phyloP scores from a whole-genome alignment of 768 basidiomycete genomes.

The Mycena polygramma region DNA sequence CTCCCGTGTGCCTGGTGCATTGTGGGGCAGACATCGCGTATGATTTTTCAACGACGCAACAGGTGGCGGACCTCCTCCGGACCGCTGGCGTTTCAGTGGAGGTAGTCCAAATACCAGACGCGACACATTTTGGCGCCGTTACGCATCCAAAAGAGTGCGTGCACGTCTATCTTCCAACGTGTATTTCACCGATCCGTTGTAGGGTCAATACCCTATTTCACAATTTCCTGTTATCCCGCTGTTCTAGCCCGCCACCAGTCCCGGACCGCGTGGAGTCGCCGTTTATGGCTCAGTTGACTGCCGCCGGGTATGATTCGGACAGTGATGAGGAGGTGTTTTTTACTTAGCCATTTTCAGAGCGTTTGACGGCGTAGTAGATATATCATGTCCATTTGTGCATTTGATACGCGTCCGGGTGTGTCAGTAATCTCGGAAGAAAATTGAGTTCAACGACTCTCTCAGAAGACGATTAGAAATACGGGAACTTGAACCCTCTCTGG shows the following conservation, averaged over 20 bases:
- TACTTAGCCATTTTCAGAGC: too few species aligned
- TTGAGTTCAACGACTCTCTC: too few species aligned
- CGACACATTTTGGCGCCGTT: conserved; percentile 33
- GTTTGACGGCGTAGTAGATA: too few species aligned
- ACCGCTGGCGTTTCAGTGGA: conserved; percentile 29
- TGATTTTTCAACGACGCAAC: conserved; percentile 17
- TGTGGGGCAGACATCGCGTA: conserved; percentile 41
- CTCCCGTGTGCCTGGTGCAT: conserved; percentile 33
- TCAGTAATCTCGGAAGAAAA: too few species aligned
- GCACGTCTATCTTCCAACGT: too few species aligned
- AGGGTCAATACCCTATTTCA: conserved; percentile 15
- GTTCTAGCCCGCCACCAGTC: neutral
- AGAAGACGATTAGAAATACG: too few species aligned
- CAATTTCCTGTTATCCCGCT: neutral
- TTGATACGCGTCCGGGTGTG: too few species aligned
- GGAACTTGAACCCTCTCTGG: too few species aligned
- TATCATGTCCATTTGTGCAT: too few species aligned
- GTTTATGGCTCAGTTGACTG: neutral
- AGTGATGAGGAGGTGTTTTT: neutral
- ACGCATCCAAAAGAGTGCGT: conserved; percentile 32
- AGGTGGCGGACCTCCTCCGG: conserved; percentile 25
- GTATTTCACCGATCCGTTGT: neutral
- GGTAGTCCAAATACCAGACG: conserved; percentile 23
- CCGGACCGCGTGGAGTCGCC: conserved; percentile 14
- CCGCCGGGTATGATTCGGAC: conserved; percentile 5